phyloP scores from a whole-genome alignment of 768 basidiomycete species.

The Lactifluus echinatus region DNA sequence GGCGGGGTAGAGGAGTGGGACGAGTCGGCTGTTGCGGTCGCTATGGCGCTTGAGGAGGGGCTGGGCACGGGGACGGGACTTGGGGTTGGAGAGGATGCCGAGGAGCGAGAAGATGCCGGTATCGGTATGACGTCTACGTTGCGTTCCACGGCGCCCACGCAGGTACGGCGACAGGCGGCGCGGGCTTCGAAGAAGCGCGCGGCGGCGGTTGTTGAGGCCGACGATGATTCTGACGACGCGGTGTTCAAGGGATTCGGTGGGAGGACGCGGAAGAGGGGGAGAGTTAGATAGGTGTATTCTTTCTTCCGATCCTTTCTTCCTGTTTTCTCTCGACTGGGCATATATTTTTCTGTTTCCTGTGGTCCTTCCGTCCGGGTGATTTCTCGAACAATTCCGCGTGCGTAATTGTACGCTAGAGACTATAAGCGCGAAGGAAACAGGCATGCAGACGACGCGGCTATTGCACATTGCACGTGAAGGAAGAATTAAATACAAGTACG shows the following conservation, averaged over 20 bases:
- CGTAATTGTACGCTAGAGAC: no score
- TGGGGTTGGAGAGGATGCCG: background rate
- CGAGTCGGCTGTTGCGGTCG: background rate
- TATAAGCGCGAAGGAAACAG: background rate
- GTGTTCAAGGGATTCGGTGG: slow-evolving; percentile 54
- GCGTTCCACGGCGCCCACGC: slow-evolving; percentile 24
- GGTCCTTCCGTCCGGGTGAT: no score
- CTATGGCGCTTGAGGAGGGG: background rate
- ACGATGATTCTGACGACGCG: slow-evolving; percentile 61
- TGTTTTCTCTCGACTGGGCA: background rate
- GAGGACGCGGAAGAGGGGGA: slow-evolving; percentile 22
- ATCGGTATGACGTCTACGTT: slow-evolving; percentile 22
- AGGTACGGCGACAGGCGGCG: slow-evolving; percentile 6
- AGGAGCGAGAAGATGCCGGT: background rate
- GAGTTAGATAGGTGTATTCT: background rate
- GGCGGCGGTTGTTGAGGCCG: slow-evolving; percentile 29
- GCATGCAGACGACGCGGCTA: background rate
- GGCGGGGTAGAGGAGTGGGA: background rate
- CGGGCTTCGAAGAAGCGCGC: slow-evolving; percentile 16
- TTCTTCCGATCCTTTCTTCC: background rate
- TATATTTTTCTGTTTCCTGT: background rate
- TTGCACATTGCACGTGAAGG: no score
- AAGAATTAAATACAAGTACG: background rate
- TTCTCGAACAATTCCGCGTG: no score
- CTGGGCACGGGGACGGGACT: background rate